These are phyloP conservation scores for Fusarium siculi DNA, from an alignment of 2,329 filamentous ascomycete genomes.

Conservation along the genomic window DNA sequence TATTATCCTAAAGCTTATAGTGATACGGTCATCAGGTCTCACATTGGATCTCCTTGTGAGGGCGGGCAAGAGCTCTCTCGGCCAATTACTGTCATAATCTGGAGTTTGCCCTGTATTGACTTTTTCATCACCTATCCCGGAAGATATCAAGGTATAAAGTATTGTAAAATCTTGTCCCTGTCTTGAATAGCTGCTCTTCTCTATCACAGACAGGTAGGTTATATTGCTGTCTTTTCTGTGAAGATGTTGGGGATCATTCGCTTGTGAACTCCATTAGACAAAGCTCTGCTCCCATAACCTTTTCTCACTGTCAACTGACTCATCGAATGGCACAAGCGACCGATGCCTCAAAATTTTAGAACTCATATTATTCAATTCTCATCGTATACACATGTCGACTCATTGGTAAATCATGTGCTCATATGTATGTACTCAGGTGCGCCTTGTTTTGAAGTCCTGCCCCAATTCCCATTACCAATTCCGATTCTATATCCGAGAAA, in stretches of 20 bases:
- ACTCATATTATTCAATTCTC: neutral
- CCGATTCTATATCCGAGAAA: constrained; percentile 2
- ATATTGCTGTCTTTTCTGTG: neutral
- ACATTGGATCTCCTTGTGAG: too few species aligned
- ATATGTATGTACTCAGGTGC: constrained; percentile 3
- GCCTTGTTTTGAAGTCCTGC: neutral
- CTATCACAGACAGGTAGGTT: neutral
- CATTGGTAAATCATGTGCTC: neutral
- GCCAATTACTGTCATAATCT: neutral
- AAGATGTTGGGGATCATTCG: neutral
- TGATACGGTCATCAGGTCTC: too few species aligned
- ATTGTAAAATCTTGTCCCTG: neutral
- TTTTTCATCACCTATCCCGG: neutral
- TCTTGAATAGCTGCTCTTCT: neutral
- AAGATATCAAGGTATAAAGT: neutral
- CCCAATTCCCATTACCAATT: constrained; percentile 1
- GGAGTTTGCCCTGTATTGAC: neutral
- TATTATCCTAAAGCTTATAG: too few species aligned
- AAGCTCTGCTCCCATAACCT: neutral
- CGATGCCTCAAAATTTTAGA: neutral
- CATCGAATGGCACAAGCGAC: neutral
- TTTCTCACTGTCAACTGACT: neutral
- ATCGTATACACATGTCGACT: neutral
- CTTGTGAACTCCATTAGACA: too few species aligned
- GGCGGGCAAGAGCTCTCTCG: neutral